Evolutionary conservation across 805 yeast genomes (phyloP), one percentile per base, ranked within the genome.

Genomic region (Suhomyces sp.): DNA sequence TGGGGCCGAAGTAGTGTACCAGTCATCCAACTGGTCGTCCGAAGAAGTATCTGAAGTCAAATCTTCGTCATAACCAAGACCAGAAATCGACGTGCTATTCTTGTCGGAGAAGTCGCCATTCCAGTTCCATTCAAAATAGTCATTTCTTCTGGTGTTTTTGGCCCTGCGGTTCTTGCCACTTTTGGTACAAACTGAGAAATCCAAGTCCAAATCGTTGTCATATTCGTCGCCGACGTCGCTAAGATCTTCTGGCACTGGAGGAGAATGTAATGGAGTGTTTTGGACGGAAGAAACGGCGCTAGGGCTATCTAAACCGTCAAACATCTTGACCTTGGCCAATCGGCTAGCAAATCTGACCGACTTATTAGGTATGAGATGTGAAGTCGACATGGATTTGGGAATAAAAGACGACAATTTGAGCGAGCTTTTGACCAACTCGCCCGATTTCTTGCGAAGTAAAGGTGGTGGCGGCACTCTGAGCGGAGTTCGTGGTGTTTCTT

Each of bases 311-410:
- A 68, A 65, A 43, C 83, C 84, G 58, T 83, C 82, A 62, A 86
- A 86, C 60, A 81, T 80, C 64, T 85, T 85, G 51, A 86, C 78
- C 40, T 82, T 82, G 49, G 82, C 84, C 52, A 85, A 69, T 47
- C 80, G 72, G 5, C 79, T 64, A 1, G 89, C 87, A 65, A 86
- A 86, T 49, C 89, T 71, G 41, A 86, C 91, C 6, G 82, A 79
- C 63, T 84, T 85, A 10, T 53, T 53, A 21, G 53, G 31, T 9
- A 57, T 47, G 21, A 68, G 53, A 43, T 52, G 61, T n/a, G 73
- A 64, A 3, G 71, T 59, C 13, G 72, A 64, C 49, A 61, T 55
- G 44, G 66, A 62, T 33, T 63, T 57, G 13, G 57, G 57, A 20
- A 62, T 49, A 13, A 66, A 51, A 6, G 56, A 39, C 6, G 63